These are phyloP conservation scores for Paracoccidioides brasiliensis DNA, from an alignment of 2,329 filamentous ascomycete genomes.

Conservation along the genomic window DNA sequence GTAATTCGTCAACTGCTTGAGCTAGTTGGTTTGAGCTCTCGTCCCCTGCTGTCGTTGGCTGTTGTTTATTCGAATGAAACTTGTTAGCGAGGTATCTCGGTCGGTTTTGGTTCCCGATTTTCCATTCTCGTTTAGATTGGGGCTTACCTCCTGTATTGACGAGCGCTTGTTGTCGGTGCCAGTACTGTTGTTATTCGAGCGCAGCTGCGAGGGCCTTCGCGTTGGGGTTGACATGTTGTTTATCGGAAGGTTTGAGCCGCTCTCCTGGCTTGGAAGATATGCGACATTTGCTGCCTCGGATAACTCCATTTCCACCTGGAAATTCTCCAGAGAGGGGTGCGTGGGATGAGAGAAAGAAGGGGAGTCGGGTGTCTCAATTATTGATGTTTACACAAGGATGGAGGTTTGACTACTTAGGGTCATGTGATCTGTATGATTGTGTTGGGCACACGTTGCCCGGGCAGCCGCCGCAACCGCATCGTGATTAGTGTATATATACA, in stretches of 20 bases:
- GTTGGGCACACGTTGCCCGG: too few relatives aligned
- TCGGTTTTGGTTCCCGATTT: neutral
- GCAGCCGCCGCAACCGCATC: too few relatives aligned
- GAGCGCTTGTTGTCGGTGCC: neutral
- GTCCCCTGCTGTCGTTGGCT: conserved; percentile 9
- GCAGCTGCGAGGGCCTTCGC: neutral
- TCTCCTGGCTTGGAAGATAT: neutral
- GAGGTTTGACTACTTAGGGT: too few relatives aligned
- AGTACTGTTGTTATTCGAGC: neutral
- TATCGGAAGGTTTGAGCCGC: neutral
- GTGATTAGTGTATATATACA: too few relatives aligned
- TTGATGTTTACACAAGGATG: too few relatives aligned
- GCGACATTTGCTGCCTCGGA: neutral
- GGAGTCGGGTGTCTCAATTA: neutral
- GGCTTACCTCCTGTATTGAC: neutral
- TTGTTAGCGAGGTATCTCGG: neutral
- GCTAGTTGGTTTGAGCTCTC: conserved; percentile 44
- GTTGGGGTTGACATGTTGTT: neutral
- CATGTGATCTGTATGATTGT: neutral
- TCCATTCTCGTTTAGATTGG: neutral
- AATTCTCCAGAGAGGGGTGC: neutral
- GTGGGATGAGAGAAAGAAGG: neutral
- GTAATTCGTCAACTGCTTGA: conserved; percentile 70
- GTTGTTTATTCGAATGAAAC: neutral
- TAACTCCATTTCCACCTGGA: neutral